Base-by-base conservation (phyloP, 768 basidiomycete genomes). In the Collybia sordida region DNA sequence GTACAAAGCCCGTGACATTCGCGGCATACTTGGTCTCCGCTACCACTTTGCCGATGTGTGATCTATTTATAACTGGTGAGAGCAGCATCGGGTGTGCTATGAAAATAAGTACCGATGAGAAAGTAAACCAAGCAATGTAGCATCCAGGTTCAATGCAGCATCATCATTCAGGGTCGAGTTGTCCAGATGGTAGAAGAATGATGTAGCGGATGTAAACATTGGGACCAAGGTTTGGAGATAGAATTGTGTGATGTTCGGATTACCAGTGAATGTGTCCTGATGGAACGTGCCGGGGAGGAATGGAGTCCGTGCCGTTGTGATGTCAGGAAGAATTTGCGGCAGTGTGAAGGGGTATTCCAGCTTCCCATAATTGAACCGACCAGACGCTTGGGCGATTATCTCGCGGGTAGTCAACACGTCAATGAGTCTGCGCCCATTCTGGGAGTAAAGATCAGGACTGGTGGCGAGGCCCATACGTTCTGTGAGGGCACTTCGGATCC, bases 271-370 rank as follows among this genome's bases (percentile, higher is more conserved):
- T 8, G 47, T 52, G 31, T 56, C 55, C 39, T 52, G 55, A 45
- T 56, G 55, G 18, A 53, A 56, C 11, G 18, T 27, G 12, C 55
- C 55, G 39, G 42, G 35, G 19, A 44, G 47, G 37, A 53, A 56
- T 2, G 31, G 35, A 6, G 38, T 53, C 4, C 14, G 6, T 3
- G 38, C 4, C 4, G 55, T 50, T 3, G 44, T 41, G 17, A 14
- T 22, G 22, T 56, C 55, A n/a, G 52, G 55, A 1, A 34, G 3
- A 17, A 50, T 17, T 19, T n/a, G 9, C 8, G 55, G 52, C 6
- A 56, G 47, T 0, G 51, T 53, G 21, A 56, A 56, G 2, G 55
- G 51, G 44, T 47, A 56, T 35, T 56, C 55, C 31, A 56, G 25
- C 39, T 36, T 36, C 9, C 55, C 55, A 27, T 56, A 56, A 24